Evolutionary conservation across 257 asterid species (phyloP).

Genomic region (Penstemon davidsonii): DNA sequence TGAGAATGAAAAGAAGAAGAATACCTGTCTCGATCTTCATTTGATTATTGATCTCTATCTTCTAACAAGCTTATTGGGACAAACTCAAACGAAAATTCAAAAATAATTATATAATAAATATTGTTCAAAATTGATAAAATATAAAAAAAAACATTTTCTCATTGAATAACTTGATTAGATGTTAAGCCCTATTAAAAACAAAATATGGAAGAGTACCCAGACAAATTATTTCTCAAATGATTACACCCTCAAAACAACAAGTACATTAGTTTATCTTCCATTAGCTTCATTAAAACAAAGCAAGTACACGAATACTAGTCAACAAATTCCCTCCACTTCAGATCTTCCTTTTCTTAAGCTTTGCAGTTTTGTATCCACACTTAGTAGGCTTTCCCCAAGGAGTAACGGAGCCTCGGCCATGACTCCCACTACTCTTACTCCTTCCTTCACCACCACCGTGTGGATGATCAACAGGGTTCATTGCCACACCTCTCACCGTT

Average conservation of each 20-base stretch:
- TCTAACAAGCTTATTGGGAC: too few relatives aligned
- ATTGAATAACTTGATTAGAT: too few relatives aligned
- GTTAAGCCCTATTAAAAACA: too few relatives aligned
- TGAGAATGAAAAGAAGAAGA: too few relatives aligned
- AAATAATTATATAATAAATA: too few relatives aligned
- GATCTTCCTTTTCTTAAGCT: slow-evolving; percentile 55
- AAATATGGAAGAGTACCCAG: too few relatives aligned
- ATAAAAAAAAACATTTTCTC: too few relatives aligned
- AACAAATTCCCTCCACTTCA: not conserved
- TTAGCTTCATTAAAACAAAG: not conserved
- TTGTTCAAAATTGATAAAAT: too few relatives aligned
- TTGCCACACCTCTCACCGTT: slow-evolving; percentile 83
- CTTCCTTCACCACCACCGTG: slow-evolving; percentile 95
- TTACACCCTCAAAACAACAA: slow-evolving; percentile 2
- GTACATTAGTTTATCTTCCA: slow-evolving; percentile 12
- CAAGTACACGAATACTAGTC: slow-evolving; percentile 4
- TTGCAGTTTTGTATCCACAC: slow-evolving; percentile 79
- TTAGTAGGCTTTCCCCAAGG: slow-evolving; percentile 96
- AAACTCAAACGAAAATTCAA: too few relatives aligned
- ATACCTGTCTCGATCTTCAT: too few relatives aligned
- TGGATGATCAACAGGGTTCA: slow-evolving; percentile 86
- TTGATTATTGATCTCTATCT: too few relatives aligned
- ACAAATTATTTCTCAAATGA: not conserved
- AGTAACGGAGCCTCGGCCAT: slow-evolving; percentile 56
- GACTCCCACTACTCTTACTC: slow-evolving; percentile 87